Base-by-base conservation (phyloP, 257 asterid species). In the Solanum sejunctum region DNA sequence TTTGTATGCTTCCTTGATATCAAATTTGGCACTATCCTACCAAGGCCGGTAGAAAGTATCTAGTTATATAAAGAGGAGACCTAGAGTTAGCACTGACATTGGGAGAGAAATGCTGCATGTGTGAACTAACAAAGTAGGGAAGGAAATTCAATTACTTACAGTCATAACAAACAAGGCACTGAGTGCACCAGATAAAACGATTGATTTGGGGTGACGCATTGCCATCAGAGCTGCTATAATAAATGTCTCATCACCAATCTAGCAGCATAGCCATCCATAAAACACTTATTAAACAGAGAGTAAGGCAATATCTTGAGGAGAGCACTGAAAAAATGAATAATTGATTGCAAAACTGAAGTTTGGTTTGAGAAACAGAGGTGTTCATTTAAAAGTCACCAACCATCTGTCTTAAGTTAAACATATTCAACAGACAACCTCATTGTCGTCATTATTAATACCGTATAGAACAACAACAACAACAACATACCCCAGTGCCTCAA, bases 161-260 rank as follows among this genome's bases (percentile, higher is more conserved):
- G 99, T 96, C 99, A 96, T 96, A 84, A 96, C 92, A 89, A 94
- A 91, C 93, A 95, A 89, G 83, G 99, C 98, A 88, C 97, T 95
- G 83, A 95, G 97, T n/a, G 99, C 99, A 84, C 99, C 98, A 36
- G 98, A 94, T 84, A 95, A 91, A 86, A 95, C 98, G 51, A 95
- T 95, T 60, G 99, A 91, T 91, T 95, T 95, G 85, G 99, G 99
- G 86, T 95, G 99, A 64, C 99, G 98, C 99, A 96, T 95, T 10
- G 99, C 99, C 99, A 96, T 95, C 71, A 96, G 97, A 87, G 99
- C 98, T 45, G 99, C 99, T 86, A 96, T 96, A 58, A 95, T 96
- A 87, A 95, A 96, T 18, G 99, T 95, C 89, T 96, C 98, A 82
- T 96, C 99, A 84, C 98, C 98, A 87, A 94, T 93, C 97, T 95